phyloP scores from a whole-genome alignment of 306 rosid species.

The Trifolium fragiferum region DNA sequence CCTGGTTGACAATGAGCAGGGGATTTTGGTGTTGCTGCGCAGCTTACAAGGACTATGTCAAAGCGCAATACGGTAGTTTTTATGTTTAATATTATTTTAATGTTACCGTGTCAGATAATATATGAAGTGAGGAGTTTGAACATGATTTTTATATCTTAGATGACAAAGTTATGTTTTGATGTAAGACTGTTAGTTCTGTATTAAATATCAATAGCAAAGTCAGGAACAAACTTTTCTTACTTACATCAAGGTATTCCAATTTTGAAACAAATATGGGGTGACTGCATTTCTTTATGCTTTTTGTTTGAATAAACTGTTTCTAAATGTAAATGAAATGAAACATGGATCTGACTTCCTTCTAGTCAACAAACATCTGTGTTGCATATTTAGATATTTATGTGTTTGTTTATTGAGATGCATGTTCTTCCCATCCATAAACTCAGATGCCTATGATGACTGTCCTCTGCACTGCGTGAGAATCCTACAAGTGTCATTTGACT shows the following conservation, averaged over 20 bases:
- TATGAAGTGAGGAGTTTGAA: slow-evolving; percentile 31
- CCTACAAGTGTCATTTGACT: slow-evolving; percentile 14
- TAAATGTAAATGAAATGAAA: slow-evolving; percentile 11
- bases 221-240: slow-evolving; percentile 18
- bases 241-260: background rate
- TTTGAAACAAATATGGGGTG: slow-evolving; percentile 13
- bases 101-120: slow-evolving; percentile 14
- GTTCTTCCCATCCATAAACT: slow-evolving; percentile 36
- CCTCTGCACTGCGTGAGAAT: slow-evolving; percentile 7
- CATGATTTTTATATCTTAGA: slow-evolving; percentile 28
- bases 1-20: slow-evolving; percentile 63
- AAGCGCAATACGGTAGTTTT: slow-evolving; percentile 93
- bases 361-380: slow-evolving; percentile 1
- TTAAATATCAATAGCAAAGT: slow-evolving; percentile 1
- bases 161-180: slow-evolving; percentile 20
- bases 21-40: slow-evolving; percentile 99
- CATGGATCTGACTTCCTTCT: slow-evolving; percentile 20
- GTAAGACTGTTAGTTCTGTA: slow-evolving; percentile 25
- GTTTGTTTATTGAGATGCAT: background rate
- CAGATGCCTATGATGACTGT: slow-evolving; percentile 18
- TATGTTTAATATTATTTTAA: slow-evolving; percentile 28
- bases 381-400: slow-evolving; percentile 16
- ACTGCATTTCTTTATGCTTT: slow-evolving; percentile 26
- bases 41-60: slow-evolving; percentile 98
- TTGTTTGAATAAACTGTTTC: slow-evolving; percentile 23